Base-by-base conservation (phyloP, 768 basidiomycete genomes). In the Tephrocybe sp. region DNA sequence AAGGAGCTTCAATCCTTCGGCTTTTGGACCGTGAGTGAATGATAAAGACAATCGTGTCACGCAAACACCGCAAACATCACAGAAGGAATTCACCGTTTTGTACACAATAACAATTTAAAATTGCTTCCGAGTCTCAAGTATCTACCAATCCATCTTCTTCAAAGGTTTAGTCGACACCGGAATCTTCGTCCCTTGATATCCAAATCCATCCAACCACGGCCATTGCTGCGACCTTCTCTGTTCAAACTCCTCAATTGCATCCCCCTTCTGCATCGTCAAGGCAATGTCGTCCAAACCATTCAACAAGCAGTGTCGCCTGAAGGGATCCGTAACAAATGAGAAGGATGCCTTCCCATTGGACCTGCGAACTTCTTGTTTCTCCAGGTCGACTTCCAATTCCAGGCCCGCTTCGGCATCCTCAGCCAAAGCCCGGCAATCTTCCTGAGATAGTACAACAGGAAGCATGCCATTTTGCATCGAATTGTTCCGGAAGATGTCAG, bases 171-270 rank as follows among this genome's bases (percentile, higher is more conserved):
- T 60, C 7, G 65, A 59, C 18, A 83, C 70, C 2, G 86, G 84
- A 46, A 92, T 90, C 65, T 86, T 87, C 35, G 76, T 80, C 38
- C 85, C 87, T 63, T 85, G 77, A 71, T 93, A 97, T 22, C 93
- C 93, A 54, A 96, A 89, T 28, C 96, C 97, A 63, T 99, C 92
- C 65, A 98, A 70, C 97, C 97, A 99, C 5, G 97, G 90, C 93
- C 94, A 98, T 50, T 73, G 65, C 61, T 82, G 72, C 22, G 83
- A 87, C 56, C 97, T 70, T 60, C 79, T 79, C 61, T 78, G 62
- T 78, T 99, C 97, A 60, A 98, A 99, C 35, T 67, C 58, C 52
- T 77, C 74, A 56, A 99, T 97, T n/a, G 76, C 66, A 9, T 71
- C 71, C 26, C 76, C 83, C 64, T 84, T 86, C 67, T 91, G 85